These are phyloP conservation scores for Takashimella tepidaria DNA, from an alignment of 1,284 basidiomycete genomes.

Conservation along the genomic window DNA sequence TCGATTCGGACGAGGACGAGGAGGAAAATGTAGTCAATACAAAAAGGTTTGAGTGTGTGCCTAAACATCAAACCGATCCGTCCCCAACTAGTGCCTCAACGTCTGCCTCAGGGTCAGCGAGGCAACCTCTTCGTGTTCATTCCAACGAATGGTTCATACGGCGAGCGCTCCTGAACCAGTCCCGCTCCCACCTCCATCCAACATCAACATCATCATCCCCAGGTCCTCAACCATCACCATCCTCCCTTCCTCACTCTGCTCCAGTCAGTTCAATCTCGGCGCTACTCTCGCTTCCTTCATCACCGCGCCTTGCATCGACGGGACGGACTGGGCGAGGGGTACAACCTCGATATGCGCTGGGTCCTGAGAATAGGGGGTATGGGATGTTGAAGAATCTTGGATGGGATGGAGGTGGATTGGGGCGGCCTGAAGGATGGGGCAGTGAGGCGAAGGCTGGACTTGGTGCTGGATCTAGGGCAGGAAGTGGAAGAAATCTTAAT, in stretches of 20 bases:
- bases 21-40: not conserved
- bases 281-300: conserved; percentile 14
- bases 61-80: too few relatives aligned
- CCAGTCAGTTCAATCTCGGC: conserved; percentile 24
- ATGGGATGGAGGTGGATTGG: conserved; percentile 42
- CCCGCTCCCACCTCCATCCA: too few relatives aligned
- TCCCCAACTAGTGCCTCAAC: not conserved
- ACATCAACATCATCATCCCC: conserved; percentile 1
- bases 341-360: conserved; percentile 31
- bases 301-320: too few relatives aligned
- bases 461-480: too few relatives aligned
- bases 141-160: conserved; percentile 45
- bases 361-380: conserved; percentile 43
- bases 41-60: too few relatives aligned
- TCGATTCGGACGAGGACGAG: conserved; percentile 8
- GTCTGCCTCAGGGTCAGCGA: too few relatives aligned
- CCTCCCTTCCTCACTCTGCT: not conserved
- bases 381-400: conserved; percentile 33
- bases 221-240: not conserved
- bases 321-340: not conserved
- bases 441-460: not conserved
- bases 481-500: too few relatives aligned
- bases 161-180: conserved; percentile 25
- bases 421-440: conserved; percentile 26
- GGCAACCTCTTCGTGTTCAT: conserved; percentile 24